Conservation (phyloP, 1,284 basidiomycete species). For the Termitomyces sp. region DNA sequence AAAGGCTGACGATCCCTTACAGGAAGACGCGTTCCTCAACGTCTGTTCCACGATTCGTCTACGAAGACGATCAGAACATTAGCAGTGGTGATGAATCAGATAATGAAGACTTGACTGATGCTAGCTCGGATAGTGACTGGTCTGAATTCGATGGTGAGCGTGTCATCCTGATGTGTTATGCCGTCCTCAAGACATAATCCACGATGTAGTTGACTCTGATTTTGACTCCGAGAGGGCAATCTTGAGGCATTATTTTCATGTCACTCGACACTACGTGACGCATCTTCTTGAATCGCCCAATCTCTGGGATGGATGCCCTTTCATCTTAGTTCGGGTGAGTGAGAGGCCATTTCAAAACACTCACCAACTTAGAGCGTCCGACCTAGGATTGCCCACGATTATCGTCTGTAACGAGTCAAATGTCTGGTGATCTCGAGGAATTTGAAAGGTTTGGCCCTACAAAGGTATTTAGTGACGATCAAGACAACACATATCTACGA, state of each 20-base stretch:
- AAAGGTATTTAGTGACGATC: constrained; percentile 3
- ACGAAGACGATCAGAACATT: constrained; percentile 46
- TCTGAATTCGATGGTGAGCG: constrained; percentile 34
- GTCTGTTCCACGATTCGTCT: constrained; percentile 21
- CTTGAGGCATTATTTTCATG: constrained; percentile 34
- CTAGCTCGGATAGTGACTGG: constrained; percentile 50
- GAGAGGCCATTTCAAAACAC: neutral
- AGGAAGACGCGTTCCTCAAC: constrained; percentile 51
- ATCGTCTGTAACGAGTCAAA: constrained; percentile 3
- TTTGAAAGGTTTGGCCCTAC: neutral
- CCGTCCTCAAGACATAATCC: neutral
- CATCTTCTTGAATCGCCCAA: constrained; percentile 22
- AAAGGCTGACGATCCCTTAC: neutral
- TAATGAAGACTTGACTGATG: constrained; percentile 58
- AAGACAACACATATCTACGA: constrained; percentile 28
- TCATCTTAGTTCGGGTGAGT: constrained; percentile 28
- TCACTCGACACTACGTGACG: constrained; percentile 33
- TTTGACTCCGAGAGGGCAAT: constrained; percentile 21
- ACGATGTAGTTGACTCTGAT: constrained; percentile 5
- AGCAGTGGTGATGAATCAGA: constrained; percentile 76
- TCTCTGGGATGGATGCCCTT: constrained; percentile 32
- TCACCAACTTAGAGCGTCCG: neutral
- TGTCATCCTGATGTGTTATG: neutral
- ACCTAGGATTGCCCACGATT: constrained; percentile 15
- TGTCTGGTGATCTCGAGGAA: constrained; percentile 14